phyloP scores from a whole-genome alignment of 768 basidiomycete genomes.

The Lactifluus echinatus region DNA sequence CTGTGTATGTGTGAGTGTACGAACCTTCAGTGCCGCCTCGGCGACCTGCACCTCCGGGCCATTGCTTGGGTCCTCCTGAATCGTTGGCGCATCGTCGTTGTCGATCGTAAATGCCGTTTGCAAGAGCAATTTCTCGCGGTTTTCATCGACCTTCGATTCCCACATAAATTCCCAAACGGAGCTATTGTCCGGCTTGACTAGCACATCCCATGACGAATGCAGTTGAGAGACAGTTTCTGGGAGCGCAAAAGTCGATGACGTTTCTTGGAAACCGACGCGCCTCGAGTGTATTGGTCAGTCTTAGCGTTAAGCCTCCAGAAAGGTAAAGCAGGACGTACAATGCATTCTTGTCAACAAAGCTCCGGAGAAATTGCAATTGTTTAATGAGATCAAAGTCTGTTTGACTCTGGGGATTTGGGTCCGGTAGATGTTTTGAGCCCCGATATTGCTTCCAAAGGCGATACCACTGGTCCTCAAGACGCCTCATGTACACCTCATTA shows the following conservation, averaged over 20 bases:
- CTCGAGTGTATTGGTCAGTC: constrained; percentile 29
- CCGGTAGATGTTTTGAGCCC: constrained; percentile 58
- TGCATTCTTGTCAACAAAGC: constrained; percentile 76
- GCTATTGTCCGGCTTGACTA: constrained; percentile 33
- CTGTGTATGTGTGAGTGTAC: background rate
- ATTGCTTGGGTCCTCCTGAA: constrained; percentile 19
- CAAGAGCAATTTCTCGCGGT: constrained; percentile 60
- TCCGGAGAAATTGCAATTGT: constrained; percentile 77
- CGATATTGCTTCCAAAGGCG: constrained; percentile 65
- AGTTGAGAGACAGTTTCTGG: constrained; percentile 39
- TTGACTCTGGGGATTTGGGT: constrained; percentile 57
- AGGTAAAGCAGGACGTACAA: constrained; percentile 47
- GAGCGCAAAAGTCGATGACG: constrained; percentile 30
- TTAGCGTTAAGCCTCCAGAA: background rate
- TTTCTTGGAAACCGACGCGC: constrained; percentile 53
- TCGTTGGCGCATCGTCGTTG: constrained; percentile 32
- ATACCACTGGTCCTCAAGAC: constrained; percentile 77
- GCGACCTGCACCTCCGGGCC: constrained; percentile 44
- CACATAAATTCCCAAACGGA: constrained; percentile 70
- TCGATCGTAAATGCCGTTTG: constrained; percentile 45
- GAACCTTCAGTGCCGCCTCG: constrained; percentile 65
- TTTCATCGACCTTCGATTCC: constrained; percentile 62
- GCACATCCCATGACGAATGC: constrained; percentile 39
- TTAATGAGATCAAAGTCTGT: constrained; percentile 70
- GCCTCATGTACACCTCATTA: constrained; percentile 65